Evolutionary conservation across 2,329 filamentous ascomycete genomes (phyloP), one percentile per base, ranked within the genome.

Genomic region (Blumeria graminis): DNA sequence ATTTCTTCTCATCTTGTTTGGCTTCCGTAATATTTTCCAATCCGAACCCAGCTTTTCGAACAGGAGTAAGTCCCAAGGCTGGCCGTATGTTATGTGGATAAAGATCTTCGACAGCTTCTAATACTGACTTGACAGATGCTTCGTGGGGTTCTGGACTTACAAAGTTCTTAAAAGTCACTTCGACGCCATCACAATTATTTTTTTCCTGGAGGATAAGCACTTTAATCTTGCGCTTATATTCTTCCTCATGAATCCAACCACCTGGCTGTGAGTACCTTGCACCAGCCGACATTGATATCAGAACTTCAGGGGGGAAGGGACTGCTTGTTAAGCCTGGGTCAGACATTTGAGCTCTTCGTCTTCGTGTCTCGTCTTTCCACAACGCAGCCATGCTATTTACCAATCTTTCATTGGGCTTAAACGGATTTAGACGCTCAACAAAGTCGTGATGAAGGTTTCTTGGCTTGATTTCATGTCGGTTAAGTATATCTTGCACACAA

Each of bases 301-400:
- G 70, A 4, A 80, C 87, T 61, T 94, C 89, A 0, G 80, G 73
- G 1, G 84, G 80, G 61, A 94, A 94, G 0, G 87, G 85, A 59
- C 77, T 90, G 63, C 79, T 86, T 5, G 74, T 78, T 35, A 79
- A 74, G 60, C 79, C 73, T 6, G 70, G 70, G 51, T 82, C 72
- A 1, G 79, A 76, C 76, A 90, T 82, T 50, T 77, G 77, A 52
- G 76, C 74, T 67, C 85, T 90, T 35, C 89, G 78, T 48, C 89
- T 78, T 58, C 80, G 80, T 0, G 83, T 86, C 68, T 96, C 92
- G 62, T 94, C 87, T 65, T 81, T 81, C 92, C 92, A 98, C 2
- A 98, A 70, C 0, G 86, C 84, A 56, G 87, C 88, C 85, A 98
- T 90, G 60, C 92, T 98, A 64, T 86, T 81, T 5, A 98, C 89